These are phyloP conservation scores for Pezicula neosporulosa DNA, from an alignment of 2,329 filamentous ascomycete genomes.

Conservation along the genomic window DNA sequence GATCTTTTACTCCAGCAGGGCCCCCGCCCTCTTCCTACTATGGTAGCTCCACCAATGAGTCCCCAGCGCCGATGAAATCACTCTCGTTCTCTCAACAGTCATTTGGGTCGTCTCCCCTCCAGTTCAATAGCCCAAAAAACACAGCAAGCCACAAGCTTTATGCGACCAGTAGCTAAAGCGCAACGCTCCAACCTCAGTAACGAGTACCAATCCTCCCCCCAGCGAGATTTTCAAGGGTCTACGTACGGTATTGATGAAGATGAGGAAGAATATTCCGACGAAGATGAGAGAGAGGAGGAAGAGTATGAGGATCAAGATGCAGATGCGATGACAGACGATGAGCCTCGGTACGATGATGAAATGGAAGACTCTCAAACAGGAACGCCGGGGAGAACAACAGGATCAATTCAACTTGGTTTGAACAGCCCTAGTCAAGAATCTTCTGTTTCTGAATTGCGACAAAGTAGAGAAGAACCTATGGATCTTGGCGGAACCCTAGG, in stretches of 20 bases:
- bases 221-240: conserved; percentile 13
- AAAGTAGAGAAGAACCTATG: conserved; percentile 12
- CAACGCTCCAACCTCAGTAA: conserved; percentile 50
- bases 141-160: conserved; percentile 13
- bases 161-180: conserved; percentile 11
- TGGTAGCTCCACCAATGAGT: conserved; percentile 44
- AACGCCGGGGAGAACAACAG: conserved; percentile 25
- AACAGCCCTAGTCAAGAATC: conserved; percentile 46
- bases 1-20: conserved; percentile 54
- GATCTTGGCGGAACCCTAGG: conserved; percentile 13
- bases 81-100: conserved; percentile 32
- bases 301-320: conserved; percentile 30
- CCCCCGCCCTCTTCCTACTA: conserved; percentile 47
- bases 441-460: conserved; percentile 10
- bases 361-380: conserved; percentile 18
- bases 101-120: conserved; percentile 12
- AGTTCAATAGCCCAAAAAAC: conserved; percentile 18
- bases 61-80: conserved; percentile 19
- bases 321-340: conserved; percentile 34
- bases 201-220: conserved; percentile 30
- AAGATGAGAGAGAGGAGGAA: conserved; percentile 34
- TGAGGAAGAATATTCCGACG: conserved; percentile 33
- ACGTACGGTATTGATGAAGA: conserved; percentile 36
- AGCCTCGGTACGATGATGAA: conserved; percentile 35
- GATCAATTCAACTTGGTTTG: conserved; percentile 23